phyloP scores from a whole-genome alignment of 805 yeast species.

The Clavispora vitiphila region DNA sequence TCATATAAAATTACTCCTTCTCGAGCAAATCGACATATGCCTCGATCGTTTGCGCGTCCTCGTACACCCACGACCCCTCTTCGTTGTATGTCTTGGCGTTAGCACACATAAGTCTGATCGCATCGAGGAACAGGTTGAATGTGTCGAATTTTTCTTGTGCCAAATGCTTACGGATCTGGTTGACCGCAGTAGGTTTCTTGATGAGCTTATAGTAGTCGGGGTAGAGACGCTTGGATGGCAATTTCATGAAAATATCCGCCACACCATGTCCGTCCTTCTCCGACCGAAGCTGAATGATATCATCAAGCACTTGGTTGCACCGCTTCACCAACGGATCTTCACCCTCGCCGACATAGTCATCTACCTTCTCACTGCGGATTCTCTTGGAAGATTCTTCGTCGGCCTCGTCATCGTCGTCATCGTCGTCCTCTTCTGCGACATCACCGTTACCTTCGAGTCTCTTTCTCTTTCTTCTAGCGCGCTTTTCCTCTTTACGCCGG shows the following conservation, averaged over 20 bases:
- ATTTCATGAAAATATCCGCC: slow-evolving; percentile 47
- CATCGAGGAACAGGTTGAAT: slow-evolving; percentile 48
- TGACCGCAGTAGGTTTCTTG: slow-evolving; percentile 54
- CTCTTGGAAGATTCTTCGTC: not conserved
- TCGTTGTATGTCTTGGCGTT: slow-evolving; percentile 57
- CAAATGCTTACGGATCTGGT: slow-evolving; percentile 48
- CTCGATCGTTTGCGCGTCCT: slow-evolving; percentile 43
- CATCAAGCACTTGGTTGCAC: slow-evolving; percentile 39
- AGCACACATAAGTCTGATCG: slow-evolving; percentile 59
- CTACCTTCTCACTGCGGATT: slow-evolving; percentile 8
- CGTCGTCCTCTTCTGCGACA: slow-evolving; percentile 14
- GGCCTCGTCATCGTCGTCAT: slow-evolving; percentile 10
- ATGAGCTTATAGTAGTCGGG: slow-evolving; percentile 81
- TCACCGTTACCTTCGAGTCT: slow-evolving; percentile 1
- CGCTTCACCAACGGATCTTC: slow-evolving; percentile 12
- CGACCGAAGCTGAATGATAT: slow-evolving; percentile 35
- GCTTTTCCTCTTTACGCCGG: slow-evolving; percentile 42
- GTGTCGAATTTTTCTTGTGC: slow-evolving; percentile 31
- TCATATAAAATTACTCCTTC: not conserved
- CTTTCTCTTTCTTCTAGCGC: slow-evolving; percentile 35
- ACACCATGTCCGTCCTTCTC: slow-evolving; percentile 37
- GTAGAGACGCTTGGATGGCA: slow-evolving; percentile 70
- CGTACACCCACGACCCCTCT: slow-evolving; percentile 16
- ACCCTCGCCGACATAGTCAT: slow-evolving; percentile 20
- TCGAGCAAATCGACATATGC: slow-evolving; percentile 9